Percentiles rank a stretch among this genome's conserved stretches.
Evolutionary conservation across 78 protist species (phyloP).

Genomic region (Anaeramoeba flamelloides): DNA sequence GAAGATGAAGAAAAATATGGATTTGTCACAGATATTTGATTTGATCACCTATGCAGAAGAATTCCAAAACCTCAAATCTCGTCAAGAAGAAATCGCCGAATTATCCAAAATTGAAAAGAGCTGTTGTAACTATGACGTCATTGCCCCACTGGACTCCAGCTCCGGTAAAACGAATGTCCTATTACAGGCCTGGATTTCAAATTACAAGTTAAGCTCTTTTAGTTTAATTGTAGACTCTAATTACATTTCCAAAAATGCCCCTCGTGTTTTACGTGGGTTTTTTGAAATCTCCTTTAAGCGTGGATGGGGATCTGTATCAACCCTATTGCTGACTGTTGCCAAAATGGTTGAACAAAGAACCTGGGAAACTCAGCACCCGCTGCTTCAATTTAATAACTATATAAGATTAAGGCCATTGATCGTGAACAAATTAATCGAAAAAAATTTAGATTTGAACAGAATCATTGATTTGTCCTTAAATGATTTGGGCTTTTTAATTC

Average conservation of each 20-base stretch:
- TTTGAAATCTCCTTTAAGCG: slow-evolving; percentile 65
- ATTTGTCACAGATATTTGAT: not conserved
- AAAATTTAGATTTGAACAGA: not conserved
- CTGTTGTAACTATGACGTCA: not conserved
- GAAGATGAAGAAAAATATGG: not conserved
- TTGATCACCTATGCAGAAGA: not conserved
- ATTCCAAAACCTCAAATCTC: not conserved
- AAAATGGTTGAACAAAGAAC: not conserved
- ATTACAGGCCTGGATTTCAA: slow-evolving; percentile 56
- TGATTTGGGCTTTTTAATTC: not conserved
- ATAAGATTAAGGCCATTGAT: not conserved
- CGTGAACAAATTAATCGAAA: not conserved
- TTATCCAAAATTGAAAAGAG: not conserved
- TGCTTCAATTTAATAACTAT: not conserved
- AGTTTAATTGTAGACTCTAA: slow-evolving; percentile 55
- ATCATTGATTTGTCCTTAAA: not conserved
- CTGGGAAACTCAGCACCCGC: not conserved
- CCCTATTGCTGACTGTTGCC: not conserved
- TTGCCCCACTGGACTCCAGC: not conserved
- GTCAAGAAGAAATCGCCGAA: not conserved
- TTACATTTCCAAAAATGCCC: slow-evolving; percentile 59
- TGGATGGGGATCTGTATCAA: not conserved
- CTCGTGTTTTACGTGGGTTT: slow-evolving; percentile 69
- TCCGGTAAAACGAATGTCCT: slow-evolving; percentile 14
- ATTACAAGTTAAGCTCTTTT: slow-evolving; percentile 30